A percentile compares a stretch with the other conserved stretches of the same genome.
Evolutionary conservation across 345 rosid species (phyloP).

Genomic region (thale cress (Arabidopsis thaliana)): DNA sequence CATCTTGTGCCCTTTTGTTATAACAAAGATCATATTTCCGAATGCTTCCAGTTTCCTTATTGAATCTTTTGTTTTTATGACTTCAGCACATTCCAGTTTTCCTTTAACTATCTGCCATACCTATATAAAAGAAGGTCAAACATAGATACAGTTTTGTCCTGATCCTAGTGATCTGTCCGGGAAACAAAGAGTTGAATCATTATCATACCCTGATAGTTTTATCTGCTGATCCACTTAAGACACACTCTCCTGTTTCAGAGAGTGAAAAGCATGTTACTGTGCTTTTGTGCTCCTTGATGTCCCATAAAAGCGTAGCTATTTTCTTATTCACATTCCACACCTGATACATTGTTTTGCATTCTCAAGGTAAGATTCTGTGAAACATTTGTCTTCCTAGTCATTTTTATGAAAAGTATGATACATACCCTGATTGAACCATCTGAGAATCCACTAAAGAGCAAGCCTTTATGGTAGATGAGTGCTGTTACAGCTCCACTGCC

Average conservation of each 20-base stretch:
- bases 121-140: slow-evolving; percentile 46
- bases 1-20: slow-evolving; percentile 62
- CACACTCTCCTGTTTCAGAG: slow-evolving; percentile 70
- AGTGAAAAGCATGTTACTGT: slow-evolving; percentile 82
- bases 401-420: background rate
- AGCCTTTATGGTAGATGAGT: slow-evolving; percentile 83
- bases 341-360: slow-evolving; percentile 42
- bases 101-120: slow-evolving; percentile 76
- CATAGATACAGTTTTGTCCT: background rate
- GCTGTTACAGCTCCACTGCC: slow-evolving; percentile 82
- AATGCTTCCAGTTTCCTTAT: slow-evolving; percentile 60
- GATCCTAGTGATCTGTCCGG: background rate
- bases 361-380: background rate
- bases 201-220: slow-evolving; percentile 68
- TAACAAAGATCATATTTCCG: slow-evolving; percentile 56
- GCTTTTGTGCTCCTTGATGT: slow-evolving; percentile 75
- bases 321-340: slow-evolving; percentile 75
- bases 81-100: slow-evolving; percentile 73
- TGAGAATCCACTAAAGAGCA: slow-evolving; percentile 80
- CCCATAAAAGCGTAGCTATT: slow-evolving; percentile 62
- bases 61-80: slow-evolving; percentile 66
- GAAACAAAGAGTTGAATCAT: slow-evolving; percentile 6
- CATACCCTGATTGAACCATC: slow-evolving; percentile 86
- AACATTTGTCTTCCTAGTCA: background rate
- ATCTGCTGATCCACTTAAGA: slow-evolving; percentile 90